Percentiles rank a stretch among this genome's conserved stretches.
phyloP scores from a whole-genome alignment of 2,329 filamentous ascomycete species.

The Talaromyces sp. region DNA sequence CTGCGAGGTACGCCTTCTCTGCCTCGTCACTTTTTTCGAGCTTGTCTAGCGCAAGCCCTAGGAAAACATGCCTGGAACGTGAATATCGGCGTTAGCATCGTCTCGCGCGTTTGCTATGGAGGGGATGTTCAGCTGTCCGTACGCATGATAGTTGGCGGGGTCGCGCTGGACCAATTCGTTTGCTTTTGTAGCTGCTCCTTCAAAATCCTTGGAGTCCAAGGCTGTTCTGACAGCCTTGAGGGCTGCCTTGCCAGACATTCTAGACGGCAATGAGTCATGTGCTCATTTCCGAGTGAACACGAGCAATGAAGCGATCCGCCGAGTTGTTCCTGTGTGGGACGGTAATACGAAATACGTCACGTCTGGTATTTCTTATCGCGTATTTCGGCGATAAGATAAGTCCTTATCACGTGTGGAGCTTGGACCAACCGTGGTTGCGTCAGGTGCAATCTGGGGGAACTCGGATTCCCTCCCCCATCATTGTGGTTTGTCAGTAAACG shows the following conservation, averaged over 20 bases:
- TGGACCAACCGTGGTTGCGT: not conserved
- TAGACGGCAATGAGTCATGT: conserved; percentile 16
- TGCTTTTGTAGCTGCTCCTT: conserved; percentile 66
- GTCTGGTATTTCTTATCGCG: not conserved
- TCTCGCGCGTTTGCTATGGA: not conserved
- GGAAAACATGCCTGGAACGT: conserved; percentile 64
- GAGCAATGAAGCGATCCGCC: not conserved
- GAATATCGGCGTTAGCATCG: conserved; percentile 11
- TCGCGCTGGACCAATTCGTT: conserved; percentile 66
- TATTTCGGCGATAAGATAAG: not conserved
- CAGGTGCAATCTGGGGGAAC: not conserved
- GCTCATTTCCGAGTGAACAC: not conserved
- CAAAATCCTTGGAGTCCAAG: conserved; percentile 73
- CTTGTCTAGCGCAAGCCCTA: conserved; percentile 80
- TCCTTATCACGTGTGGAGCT: not conserved
- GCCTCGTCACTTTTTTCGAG: conserved; percentile 65
- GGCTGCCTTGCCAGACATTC: conserved; percentile 58
- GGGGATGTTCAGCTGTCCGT: conserved; percentile 25
- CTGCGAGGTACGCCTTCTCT: conserved; percentile 69
- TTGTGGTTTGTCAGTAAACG: not conserved
- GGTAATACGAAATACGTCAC: not conserved
- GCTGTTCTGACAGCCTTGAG: conserved; percentile 77
- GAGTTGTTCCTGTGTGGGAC: not conserved
- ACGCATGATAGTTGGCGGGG: conserved; percentile 76
- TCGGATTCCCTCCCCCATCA: not conserved